Conservation (phyloP, 108 stramenopile species). For the Nitzschia putrida region DNA sequence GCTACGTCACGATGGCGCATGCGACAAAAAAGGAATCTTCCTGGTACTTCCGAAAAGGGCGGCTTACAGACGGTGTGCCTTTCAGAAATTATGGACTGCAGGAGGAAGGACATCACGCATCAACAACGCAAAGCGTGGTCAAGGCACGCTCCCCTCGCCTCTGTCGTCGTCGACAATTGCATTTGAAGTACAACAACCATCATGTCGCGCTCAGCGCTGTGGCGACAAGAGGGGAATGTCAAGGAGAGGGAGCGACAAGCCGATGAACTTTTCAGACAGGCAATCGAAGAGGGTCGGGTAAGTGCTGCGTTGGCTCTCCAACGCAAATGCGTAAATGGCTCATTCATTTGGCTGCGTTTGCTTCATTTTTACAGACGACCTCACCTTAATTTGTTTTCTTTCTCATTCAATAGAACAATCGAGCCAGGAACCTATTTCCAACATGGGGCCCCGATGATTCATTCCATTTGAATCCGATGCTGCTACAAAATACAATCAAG, state of each 20-base stretch:
- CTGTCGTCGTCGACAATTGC: too few species aligned
- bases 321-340: background rate
- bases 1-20: too few species aligned
- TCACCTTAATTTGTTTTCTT: background rate
- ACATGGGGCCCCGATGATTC: conserved; percentile 76
- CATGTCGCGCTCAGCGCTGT: conserved; percentile 84
- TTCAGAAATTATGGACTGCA: too few species aligned
- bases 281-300: conserved; percentile 74
- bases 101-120: too few species aligned
- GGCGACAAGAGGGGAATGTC: conserved; percentile 81
- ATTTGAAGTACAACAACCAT: background rate
- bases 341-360: background rate
- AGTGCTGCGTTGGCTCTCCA: conserved; percentile 11
- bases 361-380: background rate
- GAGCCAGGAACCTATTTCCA: conserved; percentile 59
- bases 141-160: too few species aligned
- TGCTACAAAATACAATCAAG: conserved; percentile 78
- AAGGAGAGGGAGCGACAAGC: conserved; percentile 72
- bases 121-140: too few species aligned
- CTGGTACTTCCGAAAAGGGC: too few species aligned
- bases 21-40: too few species aligned
- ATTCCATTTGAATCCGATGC: conserved; percentile 92
- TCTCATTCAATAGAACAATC: conserved; percentile 33
- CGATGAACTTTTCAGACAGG: conserved; percentile 60
- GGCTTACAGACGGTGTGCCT: too few species aligned